Evolutionary conservation across 345 rosid genomes (phyloP).

Genomic region (Corymbia maculata): DNA sequence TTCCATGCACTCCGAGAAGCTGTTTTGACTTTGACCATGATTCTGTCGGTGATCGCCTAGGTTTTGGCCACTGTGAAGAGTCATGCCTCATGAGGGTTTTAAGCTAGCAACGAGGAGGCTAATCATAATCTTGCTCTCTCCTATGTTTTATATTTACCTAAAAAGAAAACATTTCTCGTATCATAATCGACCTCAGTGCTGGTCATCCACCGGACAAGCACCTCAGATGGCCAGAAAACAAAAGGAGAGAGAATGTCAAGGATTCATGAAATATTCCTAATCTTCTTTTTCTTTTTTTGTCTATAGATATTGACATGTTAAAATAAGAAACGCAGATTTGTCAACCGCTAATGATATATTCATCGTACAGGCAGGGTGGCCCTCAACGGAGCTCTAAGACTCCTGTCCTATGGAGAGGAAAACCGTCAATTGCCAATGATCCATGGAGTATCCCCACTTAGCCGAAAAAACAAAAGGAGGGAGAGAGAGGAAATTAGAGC

Average conservation of each 20-base stretch:
- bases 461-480: neutral
- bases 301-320: no score
- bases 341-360: no score
- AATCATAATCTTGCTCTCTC: neutral
- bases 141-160: neutral
- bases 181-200: neutral
- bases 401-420: no score
- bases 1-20: neutral
- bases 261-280: no score
- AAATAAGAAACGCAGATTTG: no score
- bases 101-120: neutral
- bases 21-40: neutral
- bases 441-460: no score
- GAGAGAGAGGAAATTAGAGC: neutral
- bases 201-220: neutral
- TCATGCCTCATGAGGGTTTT: neutral
- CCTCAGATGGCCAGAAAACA: neutral
- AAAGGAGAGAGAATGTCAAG: no score
- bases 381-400: no score
- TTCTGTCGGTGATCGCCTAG: neutral
- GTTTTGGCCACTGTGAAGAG: neutral
- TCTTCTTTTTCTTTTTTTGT: no score
- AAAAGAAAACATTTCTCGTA: neutral
- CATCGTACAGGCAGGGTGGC: no score
- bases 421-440: no score